Conservation (phyloP, 2,329 filamentous ascomycete species). For the Cladosporium phlei region DNA sequence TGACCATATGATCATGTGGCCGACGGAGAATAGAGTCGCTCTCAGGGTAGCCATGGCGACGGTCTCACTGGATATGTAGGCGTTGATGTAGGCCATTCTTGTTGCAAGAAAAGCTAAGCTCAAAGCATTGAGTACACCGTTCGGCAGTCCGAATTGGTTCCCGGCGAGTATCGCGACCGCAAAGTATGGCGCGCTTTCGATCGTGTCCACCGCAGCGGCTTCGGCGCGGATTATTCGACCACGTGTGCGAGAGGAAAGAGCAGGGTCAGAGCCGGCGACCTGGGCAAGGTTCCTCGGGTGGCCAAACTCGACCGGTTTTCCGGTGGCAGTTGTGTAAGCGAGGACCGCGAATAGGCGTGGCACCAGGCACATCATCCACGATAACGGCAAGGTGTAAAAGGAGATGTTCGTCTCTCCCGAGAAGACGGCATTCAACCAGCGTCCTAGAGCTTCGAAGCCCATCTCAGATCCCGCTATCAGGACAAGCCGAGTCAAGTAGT, state of each 20-base stretch:
- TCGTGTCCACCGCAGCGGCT: background rate
- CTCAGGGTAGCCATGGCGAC: background rate
- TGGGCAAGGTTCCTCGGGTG: background rate
- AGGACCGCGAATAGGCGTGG: background rate
- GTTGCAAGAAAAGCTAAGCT: background rate
- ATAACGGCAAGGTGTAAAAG: background rate
- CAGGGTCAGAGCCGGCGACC: background rate
- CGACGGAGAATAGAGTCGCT: background rate
- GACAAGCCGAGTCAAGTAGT: background rate
- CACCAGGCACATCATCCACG: background rate
- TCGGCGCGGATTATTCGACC: background rate
- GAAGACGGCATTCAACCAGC: background rate
- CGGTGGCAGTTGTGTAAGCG: background rate
- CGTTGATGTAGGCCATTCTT: background rate
- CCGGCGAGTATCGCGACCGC: background rate
- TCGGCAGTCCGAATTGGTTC: background rate
- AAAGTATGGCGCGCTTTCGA: background rate
- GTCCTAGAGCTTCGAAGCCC: background rate
- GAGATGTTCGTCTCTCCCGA: background rate
- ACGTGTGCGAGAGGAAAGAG: background rate
- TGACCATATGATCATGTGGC: background rate
- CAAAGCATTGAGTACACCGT: background rate
- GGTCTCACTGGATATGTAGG: background rate
- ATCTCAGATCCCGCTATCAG: background rate
- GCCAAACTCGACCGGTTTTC: background rate